These are phyloP conservation scores for Umbelopsis isabellina DNA, from an alignment of 192 early-diverging fungal genomes.

Conservation along the genomic window DNA sequence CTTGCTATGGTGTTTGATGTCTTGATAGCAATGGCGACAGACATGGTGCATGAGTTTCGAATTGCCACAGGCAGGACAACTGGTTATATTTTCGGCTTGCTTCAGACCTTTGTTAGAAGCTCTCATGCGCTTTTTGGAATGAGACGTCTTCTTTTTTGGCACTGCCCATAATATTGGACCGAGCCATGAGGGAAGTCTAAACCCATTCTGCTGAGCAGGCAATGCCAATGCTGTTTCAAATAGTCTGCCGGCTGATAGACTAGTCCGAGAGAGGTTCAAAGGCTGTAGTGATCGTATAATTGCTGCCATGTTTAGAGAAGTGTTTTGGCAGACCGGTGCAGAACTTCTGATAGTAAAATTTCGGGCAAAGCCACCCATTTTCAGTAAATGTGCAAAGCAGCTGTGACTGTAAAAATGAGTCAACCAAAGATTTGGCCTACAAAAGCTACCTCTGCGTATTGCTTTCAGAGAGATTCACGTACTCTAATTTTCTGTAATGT, in stretches of 20 bases:
- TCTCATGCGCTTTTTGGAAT: slow-evolving; percentile 88
- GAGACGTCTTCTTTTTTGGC: slow-evolving; percentile 93
- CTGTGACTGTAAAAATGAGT: no score
- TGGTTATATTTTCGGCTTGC: slow-evolving; percentile 67
- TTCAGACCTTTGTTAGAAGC: slow-evolving; percentile 77
- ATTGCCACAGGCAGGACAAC: slow-evolving; percentile 79
- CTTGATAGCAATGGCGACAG: slow-evolving; percentile 74
- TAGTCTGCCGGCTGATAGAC: neutral
- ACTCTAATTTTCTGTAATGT: no score
- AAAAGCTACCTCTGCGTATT: no score
- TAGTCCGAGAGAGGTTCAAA: neutral
- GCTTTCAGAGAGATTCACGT: no score
- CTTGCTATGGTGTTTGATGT: slow-evolving; percentile 51
- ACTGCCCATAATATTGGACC: slow-evolving; percentile 78
- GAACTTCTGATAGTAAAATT: neutral
- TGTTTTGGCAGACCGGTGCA: neutral
- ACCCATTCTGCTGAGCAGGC: slow-evolving; percentile 17
- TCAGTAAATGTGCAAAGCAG: neutral
- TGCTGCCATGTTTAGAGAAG: neutral
- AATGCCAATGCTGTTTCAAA: neutral
- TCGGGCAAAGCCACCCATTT: slow-evolving; percentile 8
- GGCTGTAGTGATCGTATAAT: slow-evolving; percentile 6
- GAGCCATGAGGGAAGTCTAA: slow-evolving; percentile 48
- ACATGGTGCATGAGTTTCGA: slow-evolving; percentile 76
- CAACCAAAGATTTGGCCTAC: no score